phyloP scores from a whole-genome alignment of 2,329 filamentous ascomycete genomes.

The Pseudogymnoascus pannorum region DNA sequence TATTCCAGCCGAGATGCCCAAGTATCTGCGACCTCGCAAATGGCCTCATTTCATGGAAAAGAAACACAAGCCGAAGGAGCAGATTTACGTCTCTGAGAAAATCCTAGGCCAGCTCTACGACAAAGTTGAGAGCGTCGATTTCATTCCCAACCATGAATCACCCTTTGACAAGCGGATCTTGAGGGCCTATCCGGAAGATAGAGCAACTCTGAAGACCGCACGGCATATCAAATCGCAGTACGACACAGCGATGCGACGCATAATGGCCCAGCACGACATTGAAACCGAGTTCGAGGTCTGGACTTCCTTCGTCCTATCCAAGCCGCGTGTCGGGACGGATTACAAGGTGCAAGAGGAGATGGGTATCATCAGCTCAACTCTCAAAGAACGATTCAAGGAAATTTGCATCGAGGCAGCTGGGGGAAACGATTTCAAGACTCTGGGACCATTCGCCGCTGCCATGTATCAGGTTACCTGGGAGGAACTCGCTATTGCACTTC shows the following conservation, averaged over 20 bases:
- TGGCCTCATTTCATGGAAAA: slow-evolving; percentile 92
- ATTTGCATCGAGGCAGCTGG: slow-evolving; percentile 60
- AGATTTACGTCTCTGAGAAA: slow-evolving; percentile 58
- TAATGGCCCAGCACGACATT: slow-evolving; percentile 82
- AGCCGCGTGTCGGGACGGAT: slow-evolving; percentile 63
- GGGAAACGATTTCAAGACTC: slow-evolving; percentile 45
- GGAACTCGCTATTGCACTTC: slow-evolving; percentile 55
- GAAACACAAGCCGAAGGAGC: slow-evolving; percentile 36
- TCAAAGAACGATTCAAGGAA: slow-evolving; percentile 63
- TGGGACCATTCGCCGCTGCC: slow-evolving; percentile 71
- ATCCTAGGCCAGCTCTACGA: slow-evolving; percentile 81
- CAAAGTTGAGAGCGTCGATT: slow-evolving; percentile 58
- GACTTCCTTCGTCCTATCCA: slow-evolving; percentile 74
- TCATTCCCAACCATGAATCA: slow-evolving; percentile 63
- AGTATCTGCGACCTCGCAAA: slow-evolving; percentile 47
- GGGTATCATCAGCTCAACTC: slow-evolving; percentile 53
- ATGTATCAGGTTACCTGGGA: slow-evolving; percentile 80
- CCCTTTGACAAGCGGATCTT: slow-evolving; percentile 73
- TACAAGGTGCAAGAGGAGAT: slow-evolving; percentile 87
- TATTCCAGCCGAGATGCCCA: slow-evolving; percentile 60
- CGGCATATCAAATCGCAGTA: slow-evolving; percentile 66
- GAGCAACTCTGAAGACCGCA: slow-evolving; percentile 50
- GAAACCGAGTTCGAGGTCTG: slow-evolving; percentile 86
- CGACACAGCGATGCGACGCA: slow-evolving; percentile 64
- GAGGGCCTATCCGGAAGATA: slow-evolving; percentile 48